Base-by-base conservation (phyloP, 345 rosid genomes). In the Eutrema japonicum region DNA sequence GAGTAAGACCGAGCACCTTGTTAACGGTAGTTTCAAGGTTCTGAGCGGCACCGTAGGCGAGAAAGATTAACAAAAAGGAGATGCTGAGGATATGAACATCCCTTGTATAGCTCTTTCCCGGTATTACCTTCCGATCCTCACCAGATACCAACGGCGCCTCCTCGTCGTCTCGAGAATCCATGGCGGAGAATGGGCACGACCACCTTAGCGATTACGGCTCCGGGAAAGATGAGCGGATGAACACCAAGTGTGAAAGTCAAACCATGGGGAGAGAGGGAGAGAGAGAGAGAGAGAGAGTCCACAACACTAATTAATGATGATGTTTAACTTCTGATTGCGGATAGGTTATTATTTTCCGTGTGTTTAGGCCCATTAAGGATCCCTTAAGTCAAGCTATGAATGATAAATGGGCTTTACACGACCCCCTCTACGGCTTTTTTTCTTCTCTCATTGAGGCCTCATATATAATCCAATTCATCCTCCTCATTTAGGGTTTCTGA, bases 1-100 rank as follows among this genome's bases (percentile, higher is more conserved):
- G 5, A 54, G 26, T 4, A 32, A 3, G 61, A 54, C 10, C 3
- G 14, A 2, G 42, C 60, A 94, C 97, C 45, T 88, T 77, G 69
- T 94, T 91, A 71, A 94, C 76, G 29, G 91, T 91, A 10, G 90
- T 89, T 80, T 94, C 90, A 13, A 94, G 86, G 82, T 94, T 94
- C 85, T 94, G 97, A 70, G 98, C 97, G 69, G 97, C 98, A 61
- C 98, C 98, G 53, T 80, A 93, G 56, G 97, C 89, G 63, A 84
- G 89, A 77, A 93, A 93, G 65, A 93, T 66, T 56, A 93, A 82
- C 75, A 93, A 72, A 53, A 92, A 92, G 35, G 94, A 86, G 62
- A 75, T 78, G 82, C 98, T 94, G 58, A 94, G 79, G 57, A 94
- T 83, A 79, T 88, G 93, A 66, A 94, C 83, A 65, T 94, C 98